phyloP scores from a whole-genome alignment of 2,329 filamentous ascomycete species.

The Talaromyces islandicus region DNA sequence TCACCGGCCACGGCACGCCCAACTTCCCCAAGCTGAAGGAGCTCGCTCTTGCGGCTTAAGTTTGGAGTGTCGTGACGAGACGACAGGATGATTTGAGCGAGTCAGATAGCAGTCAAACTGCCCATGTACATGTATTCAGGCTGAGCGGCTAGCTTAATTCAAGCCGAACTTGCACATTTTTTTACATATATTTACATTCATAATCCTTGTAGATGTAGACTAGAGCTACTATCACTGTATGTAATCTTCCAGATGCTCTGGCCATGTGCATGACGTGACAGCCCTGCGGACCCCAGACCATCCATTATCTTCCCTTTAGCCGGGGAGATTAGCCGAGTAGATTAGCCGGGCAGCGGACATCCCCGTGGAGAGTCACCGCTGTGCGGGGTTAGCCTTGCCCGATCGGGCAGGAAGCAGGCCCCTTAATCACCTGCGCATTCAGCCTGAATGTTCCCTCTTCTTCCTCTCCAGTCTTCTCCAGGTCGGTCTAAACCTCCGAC shows the following conservation, averaged over 20 bases:
- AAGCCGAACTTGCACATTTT: background rate
- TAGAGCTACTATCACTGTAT: too few species aligned
- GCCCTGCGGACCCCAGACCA: too few species aligned
- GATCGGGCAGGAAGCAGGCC: background rate
- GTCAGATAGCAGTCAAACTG: background rate
- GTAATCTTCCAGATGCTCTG: background rate
- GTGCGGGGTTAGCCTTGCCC: background rate
- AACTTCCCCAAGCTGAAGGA: slow-evolving; percentile 26
- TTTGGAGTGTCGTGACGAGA: background rate
- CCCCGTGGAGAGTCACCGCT: too few species aligned
- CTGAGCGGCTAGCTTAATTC: background rate
- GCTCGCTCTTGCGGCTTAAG: slow-evolving; percentile 8
- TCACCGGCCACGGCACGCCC: slow-evolving; percentile 26
- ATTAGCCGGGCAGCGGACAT: background rate
- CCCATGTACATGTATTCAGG: background rate
- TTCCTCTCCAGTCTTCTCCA: background rate
- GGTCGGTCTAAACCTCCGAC: too few species aligned
- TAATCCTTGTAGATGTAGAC: background rate
- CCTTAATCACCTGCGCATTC: background rate
- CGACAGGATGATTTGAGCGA: background rate
- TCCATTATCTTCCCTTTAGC: background rate
- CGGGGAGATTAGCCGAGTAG: too few species aligned
- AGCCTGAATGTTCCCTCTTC: background rate
- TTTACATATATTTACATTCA: too few species aligned
- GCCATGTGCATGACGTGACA: background rate